A percentile compares a stretch with the other conserved stretches of the same genome.
These are phyloP conservation scores for Pythium dissimile DNA, from an alignment of 352 stramenopile genomes.

Conservation along the genomic window DNA sequence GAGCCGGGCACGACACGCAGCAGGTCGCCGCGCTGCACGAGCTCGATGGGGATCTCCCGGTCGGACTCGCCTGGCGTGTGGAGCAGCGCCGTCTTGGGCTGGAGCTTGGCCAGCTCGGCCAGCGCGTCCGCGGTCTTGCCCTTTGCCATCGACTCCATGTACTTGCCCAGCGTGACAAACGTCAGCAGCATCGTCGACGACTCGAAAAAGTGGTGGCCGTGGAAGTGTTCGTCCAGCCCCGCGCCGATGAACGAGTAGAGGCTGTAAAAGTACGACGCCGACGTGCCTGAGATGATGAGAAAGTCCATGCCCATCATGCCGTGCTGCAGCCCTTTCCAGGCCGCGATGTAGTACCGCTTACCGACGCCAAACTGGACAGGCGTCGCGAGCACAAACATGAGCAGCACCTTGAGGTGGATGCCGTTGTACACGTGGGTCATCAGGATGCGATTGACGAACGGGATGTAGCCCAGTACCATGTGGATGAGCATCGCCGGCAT, in stretches of 20 bases:
- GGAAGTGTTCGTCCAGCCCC: slow-evolving; percentile 50
- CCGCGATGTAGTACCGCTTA: slow-evolving; percentile 74
- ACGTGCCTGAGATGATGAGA: slow-evolving; percentile 78
- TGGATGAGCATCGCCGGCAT: slow-evolving; percentile 81
- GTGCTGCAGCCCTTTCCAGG: slow-evolving; percentile 79
- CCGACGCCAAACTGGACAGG: slow-evolving; percentile 85
- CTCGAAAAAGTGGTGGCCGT: slow-evolving; percentile 87
- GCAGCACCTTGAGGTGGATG: slow-evolving; percentile 69
- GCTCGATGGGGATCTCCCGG: slow-evolving; percentile 72
- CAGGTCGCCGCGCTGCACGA: slow-evolving; percentile 80
- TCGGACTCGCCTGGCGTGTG: slow-evolving; percentile 49
- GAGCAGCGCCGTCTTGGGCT: slow-evolving; percentile 75
- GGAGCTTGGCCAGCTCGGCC: slow-evolving; percentile 65
- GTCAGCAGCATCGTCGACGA: slow-evolving; percentile 84
- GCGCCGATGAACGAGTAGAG: slow-evolving; percentile 75
- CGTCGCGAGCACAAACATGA: slow-evolving; percentile 83
- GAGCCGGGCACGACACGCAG: slow-evolving; percentile 67
- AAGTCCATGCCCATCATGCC: slow-evolving; percentile 90
- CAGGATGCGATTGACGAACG: slow-evolving; percentile 50
- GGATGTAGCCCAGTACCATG: slow-evolving; percentile 86
- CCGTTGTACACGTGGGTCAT: slow-evolving; percentile 79
- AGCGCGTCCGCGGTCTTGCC: slow-evolving; percentile 78
- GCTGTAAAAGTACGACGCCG: slow-evolving; percentile 86
- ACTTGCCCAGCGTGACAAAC: slow-evolving; percentile 86
- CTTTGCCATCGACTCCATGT: slow-evolving; percentile 88